phyloP scores from a whole-genome alignment of 108 stramenopile genomes.

The Cylindrotheca fusiformis region DNA sequence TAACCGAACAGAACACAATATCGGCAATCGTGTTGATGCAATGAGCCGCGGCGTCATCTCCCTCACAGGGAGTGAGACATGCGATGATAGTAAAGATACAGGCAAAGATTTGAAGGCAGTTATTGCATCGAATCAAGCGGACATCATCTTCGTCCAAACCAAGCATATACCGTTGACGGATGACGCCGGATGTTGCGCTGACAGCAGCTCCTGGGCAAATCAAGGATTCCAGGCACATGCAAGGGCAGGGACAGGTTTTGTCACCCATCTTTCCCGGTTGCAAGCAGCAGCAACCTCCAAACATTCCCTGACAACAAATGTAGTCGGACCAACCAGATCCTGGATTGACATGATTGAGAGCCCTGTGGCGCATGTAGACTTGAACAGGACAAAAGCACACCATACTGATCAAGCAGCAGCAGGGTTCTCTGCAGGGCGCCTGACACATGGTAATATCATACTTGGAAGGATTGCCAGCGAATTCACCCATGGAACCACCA shows the following conservation, averaged over 20 bases:
- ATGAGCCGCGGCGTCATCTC: constrained; percentile 22
- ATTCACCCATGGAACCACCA: constrained; percentile 46
- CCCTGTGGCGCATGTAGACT: constrained; percentile 63
- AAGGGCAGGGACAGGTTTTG: constrained; percentile 55
- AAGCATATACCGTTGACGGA: constrained; percentile 54
- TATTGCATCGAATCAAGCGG: constrained; percentile 70
- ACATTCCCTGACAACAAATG: constrained; percentile 71
- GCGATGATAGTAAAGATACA: constrained; percentile 16
- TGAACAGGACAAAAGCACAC: constrained; percentile 61
- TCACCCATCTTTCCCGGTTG: constrained; percentile 54
- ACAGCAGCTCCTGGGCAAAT: constrained; percentile 68
- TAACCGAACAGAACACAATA: constrained; percentile 63
- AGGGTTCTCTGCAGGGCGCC: constrained; percentile 57
- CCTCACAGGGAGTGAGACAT: constrained; percentile 24
- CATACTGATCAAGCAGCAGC: constrained; percentile 60
- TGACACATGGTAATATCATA: constrained; percentile 67
- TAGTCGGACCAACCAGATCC: constrained; percentile 70
- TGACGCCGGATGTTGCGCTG: constrained; percentile 49
- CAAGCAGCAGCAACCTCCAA: constrained; percentile 76
- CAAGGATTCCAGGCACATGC: constrained; percentile 72
- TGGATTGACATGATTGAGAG: constrained; percentile 65
- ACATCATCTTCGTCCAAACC: constrained; percentile 80
- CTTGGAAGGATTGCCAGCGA: constrained; percentile 37
- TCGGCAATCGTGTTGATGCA: constrained; percentile 57
- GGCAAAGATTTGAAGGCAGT: constrained; percentile 48